Percentiles rank a stretch among this genome's conserved stretches.
These are phyloP conservation scores for Boletus pseudopeckii DNA, from an alignment of 768 basidiomycete genomes.

Conservation along the genomic window DNA sequence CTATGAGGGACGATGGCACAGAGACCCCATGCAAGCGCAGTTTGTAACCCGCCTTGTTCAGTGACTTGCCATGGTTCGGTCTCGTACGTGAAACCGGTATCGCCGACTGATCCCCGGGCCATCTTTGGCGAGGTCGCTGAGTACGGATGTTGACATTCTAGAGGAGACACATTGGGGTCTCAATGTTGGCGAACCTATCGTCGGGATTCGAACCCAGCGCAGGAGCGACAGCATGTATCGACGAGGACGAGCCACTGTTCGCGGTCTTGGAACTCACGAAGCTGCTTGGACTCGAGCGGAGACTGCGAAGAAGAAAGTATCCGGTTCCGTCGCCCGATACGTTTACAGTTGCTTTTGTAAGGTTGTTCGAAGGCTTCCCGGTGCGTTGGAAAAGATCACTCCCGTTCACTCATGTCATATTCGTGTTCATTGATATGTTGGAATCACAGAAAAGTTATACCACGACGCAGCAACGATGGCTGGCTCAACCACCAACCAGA, in stretches of 20 bases:
- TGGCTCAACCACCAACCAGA: constrained; percentile 61
- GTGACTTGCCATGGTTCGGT: too few relatives aligned
- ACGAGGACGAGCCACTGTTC: neutral
- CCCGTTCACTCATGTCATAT: neutral
- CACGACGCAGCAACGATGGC: constrained; percentile 34
- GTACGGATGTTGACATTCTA: too few relatives aligned
- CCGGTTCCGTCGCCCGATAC: neutral
- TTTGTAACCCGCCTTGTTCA: too few relatives aligned
- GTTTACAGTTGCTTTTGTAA: constrained; percentile 78
- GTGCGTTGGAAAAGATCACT: constrained; percentile 31
- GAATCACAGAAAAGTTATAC: constrained; percentile 50
- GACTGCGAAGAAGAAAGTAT: neutral
- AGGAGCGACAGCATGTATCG: too few relatives aligned
- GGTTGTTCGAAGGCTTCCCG: constrained; percentile 76
- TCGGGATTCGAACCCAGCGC: too few relatives aligned
- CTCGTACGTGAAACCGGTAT: too few relatives aligned
- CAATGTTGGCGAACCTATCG: too few relatives aligned
- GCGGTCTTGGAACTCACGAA: neutral
- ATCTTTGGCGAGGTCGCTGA: too few relatives aligned
- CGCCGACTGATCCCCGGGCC: too few relatives aligned
- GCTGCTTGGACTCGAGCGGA: neutral
- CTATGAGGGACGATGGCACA: too few relatives aligned
- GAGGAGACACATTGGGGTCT: too few relatives aligned
- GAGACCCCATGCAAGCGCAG: too few relatives aligned
- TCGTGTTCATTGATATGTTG: neutral